These are phyloP conservation scores for Boeremia lycopersici DNA, from an alignment of 2,329 filamentous ascomycete species.

Conservation along the genomic window DNA sequence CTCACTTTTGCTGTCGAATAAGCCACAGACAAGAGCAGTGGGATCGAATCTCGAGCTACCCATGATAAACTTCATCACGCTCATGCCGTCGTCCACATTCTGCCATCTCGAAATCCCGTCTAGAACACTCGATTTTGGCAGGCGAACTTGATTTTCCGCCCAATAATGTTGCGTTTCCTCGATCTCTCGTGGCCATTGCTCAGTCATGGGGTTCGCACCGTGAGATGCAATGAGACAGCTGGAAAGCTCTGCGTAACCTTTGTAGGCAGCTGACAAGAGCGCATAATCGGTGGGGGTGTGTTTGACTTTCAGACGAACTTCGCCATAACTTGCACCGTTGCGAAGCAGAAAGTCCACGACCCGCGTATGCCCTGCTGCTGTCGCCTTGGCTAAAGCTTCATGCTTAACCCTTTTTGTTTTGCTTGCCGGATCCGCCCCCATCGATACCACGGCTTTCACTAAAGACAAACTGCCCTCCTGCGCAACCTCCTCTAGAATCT, in stretches of 20 bases:
- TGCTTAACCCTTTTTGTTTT: conserved; percentile 23
- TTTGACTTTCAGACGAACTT: conserved; percentile 16
- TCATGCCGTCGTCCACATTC: conserved; percentile 22
- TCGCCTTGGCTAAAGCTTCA: conserved; percentile 26
- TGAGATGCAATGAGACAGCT: conserved; percentile 21
- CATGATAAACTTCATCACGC: conserved; percentile 22
- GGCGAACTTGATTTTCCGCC: conserved; percentile 19
- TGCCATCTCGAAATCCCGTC: conserved; percentile 26
- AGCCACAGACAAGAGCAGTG: conserved; percentile 15
- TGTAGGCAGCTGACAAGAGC: conserved; percentile 24
- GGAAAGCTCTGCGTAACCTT: conserved; percentile 22
- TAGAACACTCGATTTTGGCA: conserved; percentile 24
- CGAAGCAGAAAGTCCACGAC: conserved; percentile 23
- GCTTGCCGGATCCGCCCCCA: conserved; percentile 18
- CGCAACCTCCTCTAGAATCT: conserved; percentile 23
- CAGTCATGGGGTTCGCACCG: conserved; percentile 24
- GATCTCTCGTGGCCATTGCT: conserved; percentile 28
- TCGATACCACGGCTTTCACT: conserved; percentile 17
- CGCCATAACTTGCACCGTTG: conserved; percentile 23
- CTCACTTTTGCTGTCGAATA: conserved; percentile 29
- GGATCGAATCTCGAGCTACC: conserved; percentile 23
- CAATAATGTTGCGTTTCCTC: conserved; percentile 27
- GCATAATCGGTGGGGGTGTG: conserved; percentile 21
- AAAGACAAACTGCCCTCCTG: conserved; percentile 22
- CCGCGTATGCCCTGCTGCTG: conserved; percentile 18